A percentile compares a stretch with the other conserved stretches of the same genome.
Evolutionary conservation across 1,139 yeast genomes (phyloP).

Genomic region (Geotrichum histeridarum): DNA sequence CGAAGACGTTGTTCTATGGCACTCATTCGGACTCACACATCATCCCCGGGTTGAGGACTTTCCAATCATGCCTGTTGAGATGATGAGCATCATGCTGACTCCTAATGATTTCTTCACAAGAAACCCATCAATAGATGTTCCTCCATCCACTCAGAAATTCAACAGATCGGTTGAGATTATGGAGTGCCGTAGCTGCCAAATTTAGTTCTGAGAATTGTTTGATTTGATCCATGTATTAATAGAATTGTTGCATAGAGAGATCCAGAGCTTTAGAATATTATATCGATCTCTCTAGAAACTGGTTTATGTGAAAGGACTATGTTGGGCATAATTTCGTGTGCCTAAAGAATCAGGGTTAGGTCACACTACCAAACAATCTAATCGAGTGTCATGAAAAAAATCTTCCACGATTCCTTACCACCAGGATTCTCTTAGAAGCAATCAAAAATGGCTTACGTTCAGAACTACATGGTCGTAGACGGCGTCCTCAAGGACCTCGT

Average conservation of each 20-base stretch:
- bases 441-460: slow-evolving; percentile 20
- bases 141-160: slow-evolving; percentile 64
- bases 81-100: slow-evolving; percentile 58
- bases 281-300: too few species aligned
- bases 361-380: too few species aligned
- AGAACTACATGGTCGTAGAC: slow-evolving; percentile 35
- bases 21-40: slow-evolving; percentile 81
- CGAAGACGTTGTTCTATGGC: slow-evolving; percentile 80
- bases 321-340: too few species aligned
- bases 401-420: slow-evolving; percentile 1
- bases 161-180: slow-evolving; percentile 59
- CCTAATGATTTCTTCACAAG: slow-evolving; percentile 76
- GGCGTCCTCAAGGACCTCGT: slow-evolving; percentile 39
- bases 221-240: not conserved
- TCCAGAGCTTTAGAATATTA: too few species aligned
- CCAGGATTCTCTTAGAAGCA: not conserved
- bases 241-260: too few species aligned
- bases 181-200: slow-evolving; percentile 36
- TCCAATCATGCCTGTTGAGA: slow-evolving; percentile 91
- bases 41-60: slow-evolving; percentile 85
- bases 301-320: too few species aligned
- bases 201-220: slow-evolving; percentile 19
- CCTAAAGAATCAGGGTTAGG: too few species aligned
- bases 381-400: slow-evolving; percentile 3
- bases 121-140: slow-evolving; percentile 81